Base-by-base conservation (phyloP, 169 alveolate genomes). In the Plasmodium ovale region DNA sequence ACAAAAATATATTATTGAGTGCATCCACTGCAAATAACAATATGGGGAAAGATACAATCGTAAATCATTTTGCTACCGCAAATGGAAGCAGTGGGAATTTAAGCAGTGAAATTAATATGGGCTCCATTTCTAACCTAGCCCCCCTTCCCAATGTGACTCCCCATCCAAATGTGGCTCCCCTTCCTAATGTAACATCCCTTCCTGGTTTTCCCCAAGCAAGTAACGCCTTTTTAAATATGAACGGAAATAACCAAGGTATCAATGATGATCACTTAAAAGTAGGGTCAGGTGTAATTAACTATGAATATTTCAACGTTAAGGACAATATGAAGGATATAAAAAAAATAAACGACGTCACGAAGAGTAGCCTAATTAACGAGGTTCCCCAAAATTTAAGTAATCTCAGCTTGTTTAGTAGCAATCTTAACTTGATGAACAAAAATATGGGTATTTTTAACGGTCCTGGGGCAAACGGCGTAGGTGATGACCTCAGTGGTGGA, bases 1-100 rank as follows among this genome's bases (percentile, higher is more conserved):
- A 58, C 16, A 71, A 51, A 27, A 53, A 71, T 35, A 39, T 19
- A 21, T 25, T 71, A 23, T 14, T 9, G 3, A 53, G 23, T 37
- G 35, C 79, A 33, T 68, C 42, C 23, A 71, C 16, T 53, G 39
- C 35, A 69, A 71, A 71, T 51, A 51, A 51, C n/a, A 59, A 59
- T 59, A 59, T 29, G 5, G 44, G 47, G 25, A 19, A 12, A 7
- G 25, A 54, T 7, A 16, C 64, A 54, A n/a, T 35, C 23, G 23
- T 68, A 14, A 68, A 44, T 21, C 59, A 68, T n/a, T 19, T 42
- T 37, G 6, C 31, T 21, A 68, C 6, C n/a, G 9, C 23, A 6
- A 68, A 42, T 29, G 12, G 42, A 7, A 68, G 19, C 44, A 68
- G 25, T 9, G 14, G 25, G 12, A 42, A 44, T 44, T 42, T 68